These are phyloP conservation scores for Daldinia caldariorum DNA, from an alignment of 495 filamentous ascomycete species.

Conservation along the genomic window DNA sequence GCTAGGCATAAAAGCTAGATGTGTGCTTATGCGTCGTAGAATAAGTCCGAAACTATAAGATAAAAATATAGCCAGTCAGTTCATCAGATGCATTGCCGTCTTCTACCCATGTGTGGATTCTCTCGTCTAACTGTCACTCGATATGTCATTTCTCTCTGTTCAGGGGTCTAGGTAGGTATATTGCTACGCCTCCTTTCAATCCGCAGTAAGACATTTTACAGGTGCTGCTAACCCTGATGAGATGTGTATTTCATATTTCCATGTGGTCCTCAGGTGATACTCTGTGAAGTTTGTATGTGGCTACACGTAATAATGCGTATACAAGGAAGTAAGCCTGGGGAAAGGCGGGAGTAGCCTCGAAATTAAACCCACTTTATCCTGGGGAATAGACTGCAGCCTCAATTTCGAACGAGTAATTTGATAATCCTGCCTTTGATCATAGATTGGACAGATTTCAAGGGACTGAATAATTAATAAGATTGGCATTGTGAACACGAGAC, in stretches of 20 bases:
- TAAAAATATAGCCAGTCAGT: constrained; percentile 1
- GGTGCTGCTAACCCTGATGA: background rate
- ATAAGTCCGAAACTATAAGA: background rate
- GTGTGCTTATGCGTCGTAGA: constrained; percentile 1
- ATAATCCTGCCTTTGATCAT: background rate
- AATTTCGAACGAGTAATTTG: constrained; percentile 10
- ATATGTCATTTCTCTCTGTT: constrained; percentile 26
- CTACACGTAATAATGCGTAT: constrained; percentile 1
- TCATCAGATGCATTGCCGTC: constrained; percentile 5
- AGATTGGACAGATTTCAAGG: background rate
- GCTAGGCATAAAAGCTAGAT: constrained; percentile 14
- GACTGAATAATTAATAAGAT: constrained; percentile 5
- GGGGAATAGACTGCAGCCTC: constrained; percentile 23
- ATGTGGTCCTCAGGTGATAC: constrained; percentile 11
- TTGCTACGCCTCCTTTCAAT: constrained; percentile 12
- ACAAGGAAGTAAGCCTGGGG: constrained; percentile 26
- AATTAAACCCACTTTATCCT: constrained; percentile 21
- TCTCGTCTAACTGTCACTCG: constrained; percentile 12
- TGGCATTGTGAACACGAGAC: constrained; percentile 25
- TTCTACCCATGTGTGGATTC: constrained; percentile 14
- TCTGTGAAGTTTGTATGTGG: background rate
- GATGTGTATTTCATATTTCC: background rate
- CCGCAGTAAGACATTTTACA: constrained; percentile 1
- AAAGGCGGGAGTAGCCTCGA: constrained; percentile 31
- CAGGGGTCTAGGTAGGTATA: background rate